Conservation (phyloP, 2,329 filamentous ascomycete species). For the Arthrobotrys musiformis region DNA sequence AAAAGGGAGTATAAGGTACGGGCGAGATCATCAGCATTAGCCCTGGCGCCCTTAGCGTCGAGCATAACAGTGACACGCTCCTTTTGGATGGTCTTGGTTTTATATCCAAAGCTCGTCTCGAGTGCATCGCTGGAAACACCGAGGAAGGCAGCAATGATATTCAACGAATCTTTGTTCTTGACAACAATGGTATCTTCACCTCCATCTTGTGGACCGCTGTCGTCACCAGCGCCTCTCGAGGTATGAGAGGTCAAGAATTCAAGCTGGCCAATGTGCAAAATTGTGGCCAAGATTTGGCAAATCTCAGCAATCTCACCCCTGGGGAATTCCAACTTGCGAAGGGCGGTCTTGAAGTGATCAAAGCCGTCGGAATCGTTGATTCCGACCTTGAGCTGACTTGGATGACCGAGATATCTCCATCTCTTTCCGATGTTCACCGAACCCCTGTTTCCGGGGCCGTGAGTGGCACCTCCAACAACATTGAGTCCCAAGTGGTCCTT, state of each 20-base stretch:
- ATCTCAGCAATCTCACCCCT: constrained; percentile 94
- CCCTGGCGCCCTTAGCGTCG: constrained; percentile 86
- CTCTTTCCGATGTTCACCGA: constrained; percentile 75
- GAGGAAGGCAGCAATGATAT: constrained; percentile 90
- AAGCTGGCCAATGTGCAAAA: constrained; percentile 96
- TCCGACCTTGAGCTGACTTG: constrained; percentile 94
- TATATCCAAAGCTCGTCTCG: constrained; percentile 89
- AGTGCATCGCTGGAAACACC: constrained; percentile 83
- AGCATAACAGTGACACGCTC: constrained; percentile 99
- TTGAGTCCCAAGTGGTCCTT: constrained; percentile 83
- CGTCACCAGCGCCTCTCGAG: constrained; percentile 82
- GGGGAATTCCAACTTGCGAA: constrained; percentile 93
- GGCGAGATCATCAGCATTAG: constrained; percentile 92
- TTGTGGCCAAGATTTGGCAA: constrained; percentile 90
- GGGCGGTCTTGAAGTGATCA: constrained; percentile 94
- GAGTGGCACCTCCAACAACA: constrained; percentile 66
- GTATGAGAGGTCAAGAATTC: constrained; percentile 86
- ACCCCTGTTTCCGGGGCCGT: constrained; percentile 66
- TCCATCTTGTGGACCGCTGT: constrained; percentile 95
- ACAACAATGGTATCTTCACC: constrained; percentile 85
- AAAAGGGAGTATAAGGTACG: constrained; percentile 92
- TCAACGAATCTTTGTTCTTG: constrained; percentile 90
- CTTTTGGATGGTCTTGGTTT: constrained; percentile 94
- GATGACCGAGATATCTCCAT: constrained; percentile 96
- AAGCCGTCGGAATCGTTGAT: constrained; percentile 97